phyloP scores from a whole-genome alignment of 164 flowering plant genomes.

The Kingdonia uniflora region DNA sequence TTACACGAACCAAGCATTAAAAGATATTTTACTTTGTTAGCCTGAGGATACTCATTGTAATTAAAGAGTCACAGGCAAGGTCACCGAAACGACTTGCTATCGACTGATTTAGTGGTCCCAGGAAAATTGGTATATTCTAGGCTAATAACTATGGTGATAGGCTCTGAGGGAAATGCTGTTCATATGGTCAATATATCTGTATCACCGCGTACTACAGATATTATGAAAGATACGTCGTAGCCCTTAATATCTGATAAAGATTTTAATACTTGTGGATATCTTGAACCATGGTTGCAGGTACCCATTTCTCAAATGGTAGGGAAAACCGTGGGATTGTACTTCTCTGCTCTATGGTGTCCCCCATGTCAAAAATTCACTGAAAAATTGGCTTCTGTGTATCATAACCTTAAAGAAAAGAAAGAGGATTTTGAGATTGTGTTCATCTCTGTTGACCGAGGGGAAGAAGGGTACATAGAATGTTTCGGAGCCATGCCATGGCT shows the following conservation, averaged over 20 bases:
- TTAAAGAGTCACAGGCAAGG: too few species aligned
- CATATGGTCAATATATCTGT: too few species aligned
- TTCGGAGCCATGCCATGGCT: slow-evolving; percentile 74
- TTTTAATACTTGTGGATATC: background rate
- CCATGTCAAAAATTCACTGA: slow-evolving; percentile 59
- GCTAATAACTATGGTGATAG: too few species aligned
- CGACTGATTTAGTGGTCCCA: too few species aligned
- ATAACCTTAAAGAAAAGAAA: slow-evolving; percentile 32
- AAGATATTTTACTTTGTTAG: background rate
- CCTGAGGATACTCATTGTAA: slow-evolving; percentile 2
- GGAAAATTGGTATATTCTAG: too few species aligned
- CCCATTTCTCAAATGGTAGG: slow-evolving; percentile 38
- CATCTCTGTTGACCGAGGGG: slow-evolving; percentile 46
- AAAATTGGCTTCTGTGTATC: slow-evolving; percentile 45
- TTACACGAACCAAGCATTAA: background rate
- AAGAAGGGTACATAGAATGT: slow-evolving; percentile 29
- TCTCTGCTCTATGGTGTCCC: slow-evolving; percentile 66
- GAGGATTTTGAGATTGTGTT: slow-evolving; percentile 56
- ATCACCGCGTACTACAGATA: too few species aligned
- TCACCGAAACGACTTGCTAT: background rate
- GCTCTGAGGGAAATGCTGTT: too few species aligned
- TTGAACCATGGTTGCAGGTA: slow-evolving; percentile 25
- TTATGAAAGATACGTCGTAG: too few species aligned
- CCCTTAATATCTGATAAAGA: too few species aligned
- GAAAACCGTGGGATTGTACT: slow-evolving; percentile 70